phyloP scores from a whole-genome alignment of 2,329 filamentous ascomycete genomes.

The Cladobotryum mycophilum region DNA sequence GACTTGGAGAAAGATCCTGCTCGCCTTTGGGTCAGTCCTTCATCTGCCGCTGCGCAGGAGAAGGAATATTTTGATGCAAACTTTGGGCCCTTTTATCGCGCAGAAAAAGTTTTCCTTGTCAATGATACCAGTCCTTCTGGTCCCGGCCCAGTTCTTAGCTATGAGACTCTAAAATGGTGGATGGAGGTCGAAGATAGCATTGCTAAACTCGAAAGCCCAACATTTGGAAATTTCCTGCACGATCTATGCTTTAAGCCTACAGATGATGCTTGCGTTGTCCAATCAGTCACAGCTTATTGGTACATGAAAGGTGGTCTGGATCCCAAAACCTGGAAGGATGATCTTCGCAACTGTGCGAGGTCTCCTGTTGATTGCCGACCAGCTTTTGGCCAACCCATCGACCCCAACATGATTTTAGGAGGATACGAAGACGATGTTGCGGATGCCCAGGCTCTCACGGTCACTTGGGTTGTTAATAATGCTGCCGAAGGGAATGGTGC shows the following conservation, averaged over 20 bases:
- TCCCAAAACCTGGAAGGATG: conserved; percentile 59
- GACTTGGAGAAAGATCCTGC: conserved; percentile 87
- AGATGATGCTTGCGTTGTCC: conserved; percentile 81
- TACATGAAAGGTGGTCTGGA: conserved; percentile 45
- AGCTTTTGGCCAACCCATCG: conserved; percentile 81
- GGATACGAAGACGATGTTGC: conserved; percentile 65
- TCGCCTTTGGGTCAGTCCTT: conserved; percentile 91
- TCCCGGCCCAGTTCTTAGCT: conserved; percentile 72
- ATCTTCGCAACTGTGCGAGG: conserved; percentile 66
- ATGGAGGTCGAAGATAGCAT: conserved; percentile 80
- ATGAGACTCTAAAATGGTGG: conserved; percentile 91
- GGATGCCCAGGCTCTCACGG: conserved; percentile 73
- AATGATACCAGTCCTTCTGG: conserved; percentile 67
- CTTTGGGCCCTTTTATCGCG: conserved; percentile 93
- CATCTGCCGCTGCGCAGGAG: conserved; percentile 82
- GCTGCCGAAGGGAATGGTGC: conserved; percentile 65
- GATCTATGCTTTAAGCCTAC: conserved; percentile 95
- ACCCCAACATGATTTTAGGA: conserved; percentile 78
- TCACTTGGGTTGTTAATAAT: conserved; percentile 94
- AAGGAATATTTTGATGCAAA: conserved; percentile 89
- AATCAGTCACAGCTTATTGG: conserved; percentile 89
- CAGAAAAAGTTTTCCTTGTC: conserved; percentile 88
- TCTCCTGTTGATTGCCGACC: conserved; percentile 83
- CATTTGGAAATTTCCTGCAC: conserved; percentile 62
- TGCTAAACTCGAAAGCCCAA: conserved; percentile 61